A percentile compares a stretch with the other conserved stretches of the same genome.
These are phyloP conservation scores for Orobanche coerulescens DNA, from an alignment of 257 asterid species.

Conservation along the genomic window DNA sequence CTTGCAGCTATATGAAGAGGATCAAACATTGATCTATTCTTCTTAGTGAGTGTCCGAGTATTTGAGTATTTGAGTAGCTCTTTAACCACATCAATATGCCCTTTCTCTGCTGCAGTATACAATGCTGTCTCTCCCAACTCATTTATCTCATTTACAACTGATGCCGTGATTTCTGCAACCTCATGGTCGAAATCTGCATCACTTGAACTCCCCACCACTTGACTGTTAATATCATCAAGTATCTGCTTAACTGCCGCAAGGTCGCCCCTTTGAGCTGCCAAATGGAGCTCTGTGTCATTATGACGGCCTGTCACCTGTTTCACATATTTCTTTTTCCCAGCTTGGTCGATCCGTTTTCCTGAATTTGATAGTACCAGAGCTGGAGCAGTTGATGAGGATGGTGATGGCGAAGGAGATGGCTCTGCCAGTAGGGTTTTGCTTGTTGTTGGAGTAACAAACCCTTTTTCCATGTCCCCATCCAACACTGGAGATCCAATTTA, in stretches of 20 bases:
- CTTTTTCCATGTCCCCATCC: constrained; percentile 32
- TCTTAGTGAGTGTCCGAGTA: constrained; percentile 37
- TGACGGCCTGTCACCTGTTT: constrained; percentile 56
- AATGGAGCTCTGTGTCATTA: constrained; percentile 55
- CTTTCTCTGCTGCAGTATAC: constrained; percentile 48
- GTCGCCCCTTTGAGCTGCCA: constrained; percentile 58
- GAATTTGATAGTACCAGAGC: constrained; percentile 49
- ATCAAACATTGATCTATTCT: constrained; percentile 45
- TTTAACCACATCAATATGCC: constrained; percentile 48
- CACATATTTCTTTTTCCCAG: constrained; percentile 44
- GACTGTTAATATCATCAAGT: constrained; percentile 40
- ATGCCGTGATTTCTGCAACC: constrained; percentile 50
- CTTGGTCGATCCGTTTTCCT: constrained; percentile 44
- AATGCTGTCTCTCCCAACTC: constrained; percentile 56
- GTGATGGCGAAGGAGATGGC: constrained; percentile 39
- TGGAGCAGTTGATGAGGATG: constrained; percentile 45
- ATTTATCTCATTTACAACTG: constrained; percentile 45
- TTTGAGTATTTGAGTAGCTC: constrained; percentile 42
- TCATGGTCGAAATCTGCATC: constrained; percentile 39
- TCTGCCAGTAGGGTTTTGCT: constrained; percentile 26
- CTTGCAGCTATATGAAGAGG: constrained; percentile 56
- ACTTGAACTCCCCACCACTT: constrained; percentile 39
- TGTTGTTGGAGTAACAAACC: constrained; percentile 12
- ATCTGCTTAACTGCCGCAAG: constrained; percentile 51
- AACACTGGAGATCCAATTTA: constrained; percentile 18